Evolutionary conservation across 768 basidiomycete species (phyloP), one percentile per base, ranked within the genome.

Genomic region (Boletus pseudopeckii): DNA sequence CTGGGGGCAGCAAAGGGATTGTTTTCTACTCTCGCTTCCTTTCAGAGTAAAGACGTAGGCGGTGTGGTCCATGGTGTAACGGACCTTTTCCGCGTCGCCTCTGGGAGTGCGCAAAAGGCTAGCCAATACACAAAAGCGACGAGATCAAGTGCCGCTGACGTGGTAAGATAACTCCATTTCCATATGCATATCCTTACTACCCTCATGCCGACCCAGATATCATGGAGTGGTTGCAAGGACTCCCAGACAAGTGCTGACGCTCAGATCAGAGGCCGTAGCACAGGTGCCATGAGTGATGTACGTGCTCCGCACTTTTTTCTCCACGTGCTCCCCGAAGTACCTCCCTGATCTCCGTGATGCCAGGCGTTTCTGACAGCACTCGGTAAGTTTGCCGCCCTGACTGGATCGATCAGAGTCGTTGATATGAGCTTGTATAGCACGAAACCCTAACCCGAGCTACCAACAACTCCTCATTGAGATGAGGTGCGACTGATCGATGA

Each of bases 1-100:
- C 80, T 85, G 9, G 93, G 91, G 65, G 94, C 95, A 5, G 94
- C 93, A 0, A 83, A 90, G 65, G 92, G 91, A 8, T 74, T 97
- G 5, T 68, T 96, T n/a, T 80, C 81, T 22, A 90, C 92, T 1
- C 82, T 90, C 2, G 73, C 78, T 28, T 85, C 89, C 10, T 96
- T 92, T 66, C 76, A 88, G 22, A 79, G 77, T 11, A 88, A 88
- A 33, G 94, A 98, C 66, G 80, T 92, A 65, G 77, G 86, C 14
- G 90, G 92, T 15, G 80, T 90, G 36, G 72, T 98, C 60, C 78
- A 77, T 43, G 85, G 88, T 7, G 82, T 92, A 11, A 80, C 85
- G 62, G 82, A 85, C 7, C 63, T 98, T 36, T 71, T 93, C 48
- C 91, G 90, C 66, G 80, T 81, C 1, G 86, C 90, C 15, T 82